Conservation (phyloP, 441 rosid genomes). For the Euphorbia neoarborescens region DNA sequence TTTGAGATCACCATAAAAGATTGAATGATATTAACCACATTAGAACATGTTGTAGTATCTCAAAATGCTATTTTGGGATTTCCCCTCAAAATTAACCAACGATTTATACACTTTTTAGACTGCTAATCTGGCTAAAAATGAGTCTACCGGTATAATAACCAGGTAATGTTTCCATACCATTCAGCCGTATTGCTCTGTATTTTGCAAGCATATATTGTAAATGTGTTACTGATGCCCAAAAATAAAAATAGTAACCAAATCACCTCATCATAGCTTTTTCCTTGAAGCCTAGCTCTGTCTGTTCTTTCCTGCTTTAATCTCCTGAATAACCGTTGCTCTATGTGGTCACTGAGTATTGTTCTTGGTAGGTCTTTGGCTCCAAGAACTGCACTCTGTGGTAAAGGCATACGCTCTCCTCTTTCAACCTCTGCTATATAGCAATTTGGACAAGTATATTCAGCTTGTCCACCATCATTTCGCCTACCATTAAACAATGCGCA, state of each 20-base stretch:
- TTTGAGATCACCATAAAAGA: background rate
- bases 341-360: slow-evolving; percentile 94
- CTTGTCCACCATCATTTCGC: slow-evolving; percentile 98
- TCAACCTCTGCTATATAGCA: slow-evolving; percentile 87
- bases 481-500: slow-evolving; percentile 97
- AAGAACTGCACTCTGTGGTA: slow-evolving; percentile 97
- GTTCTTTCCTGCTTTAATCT: slow-evolving; percentile 72
- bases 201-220: background rate
- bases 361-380: slow-evolving; percentile 97
- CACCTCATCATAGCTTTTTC: slow-evolving; percentile 94
- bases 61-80: no score
- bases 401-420: slow-evolving; percentile 81
- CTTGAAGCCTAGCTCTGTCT: slow-evolving; percentile 86
- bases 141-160: background rate
- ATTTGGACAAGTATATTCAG: slow-evolving; percentile 99
- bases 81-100: background rate
- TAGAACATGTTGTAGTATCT: background rate
- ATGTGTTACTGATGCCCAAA: background rate
- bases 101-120: background rate
- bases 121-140: background rate
- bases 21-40: background rate
- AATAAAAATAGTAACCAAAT: slow-evolving; percentile 6
- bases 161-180: background rate
- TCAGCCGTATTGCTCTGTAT: background rate
- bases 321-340: slow-evolving; percentile 79